Conservation (phyloP, 257 asterid genomes). For the Capsicum rhomboideum region DNA sequence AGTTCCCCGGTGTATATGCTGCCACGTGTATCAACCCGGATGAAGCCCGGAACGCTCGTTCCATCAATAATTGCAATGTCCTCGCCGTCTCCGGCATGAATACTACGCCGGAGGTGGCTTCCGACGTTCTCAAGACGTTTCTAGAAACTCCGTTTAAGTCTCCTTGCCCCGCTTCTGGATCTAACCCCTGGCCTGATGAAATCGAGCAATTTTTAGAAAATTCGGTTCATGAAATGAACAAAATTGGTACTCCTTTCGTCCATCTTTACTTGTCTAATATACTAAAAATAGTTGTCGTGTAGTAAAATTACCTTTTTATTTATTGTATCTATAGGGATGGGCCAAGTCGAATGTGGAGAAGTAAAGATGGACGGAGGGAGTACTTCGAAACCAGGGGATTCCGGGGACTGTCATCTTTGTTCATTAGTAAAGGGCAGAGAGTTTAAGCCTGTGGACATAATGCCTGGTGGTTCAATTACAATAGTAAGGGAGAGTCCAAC, state of each 20-base stretch:
- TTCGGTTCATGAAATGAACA: constrained; percentile 49
- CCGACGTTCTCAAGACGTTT: constrained; percentile 47
- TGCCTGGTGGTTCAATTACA: constrained; percentile 85
- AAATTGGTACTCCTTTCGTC: constrained; percentile 20
- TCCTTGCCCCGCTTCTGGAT: constrained; percentile 88
- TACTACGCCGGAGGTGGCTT: constrained; percentile 44
- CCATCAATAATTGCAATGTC: constrained; percentile 76
- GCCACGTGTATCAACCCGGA: constrained; percentile 66
- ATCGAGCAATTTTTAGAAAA: constrained; percentile 46
- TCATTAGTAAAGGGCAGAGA: constrained; percentile 50
- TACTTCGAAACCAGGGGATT: not conserved
- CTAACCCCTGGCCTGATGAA: constrained; percentile 72
- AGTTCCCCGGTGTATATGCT: constrained; percentile 81
- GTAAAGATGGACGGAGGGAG: too few relatives aligned
- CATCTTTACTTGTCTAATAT: too few relatives aligned
- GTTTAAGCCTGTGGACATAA: constrained; percentile 47
- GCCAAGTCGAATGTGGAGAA: too few relatives aligned
- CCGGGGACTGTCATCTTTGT: constrained; percentile 34
- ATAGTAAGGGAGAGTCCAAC: constrained; percentile 71
- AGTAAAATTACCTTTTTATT: too few relatives aligned
- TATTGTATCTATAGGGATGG: too few relatives aligned
- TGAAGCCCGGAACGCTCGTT: constrained; percentile 66
- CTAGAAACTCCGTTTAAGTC: constrained; percentile 62
- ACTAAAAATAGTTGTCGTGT: too few relatives aligned
- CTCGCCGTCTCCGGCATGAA: constrained; percentile 73